Conservation (phyloP, 352 stramenopile species). For the Phytophthora fragariaefolia region DNA sequence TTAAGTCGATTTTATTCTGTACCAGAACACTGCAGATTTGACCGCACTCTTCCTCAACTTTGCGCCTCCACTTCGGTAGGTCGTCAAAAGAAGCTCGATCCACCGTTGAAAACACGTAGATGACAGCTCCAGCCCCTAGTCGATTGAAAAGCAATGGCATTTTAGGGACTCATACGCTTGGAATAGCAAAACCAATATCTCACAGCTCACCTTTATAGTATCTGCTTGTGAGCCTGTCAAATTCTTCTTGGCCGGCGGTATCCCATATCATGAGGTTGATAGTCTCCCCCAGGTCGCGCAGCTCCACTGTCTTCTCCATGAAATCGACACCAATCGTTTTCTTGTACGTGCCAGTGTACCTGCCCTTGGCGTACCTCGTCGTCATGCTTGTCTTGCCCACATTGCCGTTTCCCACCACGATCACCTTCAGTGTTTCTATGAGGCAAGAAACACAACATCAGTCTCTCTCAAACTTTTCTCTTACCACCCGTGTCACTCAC, state of each 20-base stretch:
- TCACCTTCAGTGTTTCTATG: slow-evolving; percentile 81
- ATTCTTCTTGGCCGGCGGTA: slow-evolving; percentile 82
- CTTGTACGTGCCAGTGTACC: slow-evolving; percentile 85
- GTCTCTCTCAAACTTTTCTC: background rate
- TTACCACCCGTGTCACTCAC: slow-evolving; percentile 33
- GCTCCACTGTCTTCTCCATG: slow-evolving; percentile 79
- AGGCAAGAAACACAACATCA: slow-evolving; percentile 11
- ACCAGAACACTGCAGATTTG: slow-evolving; percentile 72
- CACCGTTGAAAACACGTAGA: slow-evolving; percentile 82
- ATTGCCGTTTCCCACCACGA: slow-evolving; percentile 86
- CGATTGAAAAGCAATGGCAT: too few species aligned
- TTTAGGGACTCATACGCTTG: too few species aligned
- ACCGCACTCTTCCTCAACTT: slow-evolving; percentile 74
- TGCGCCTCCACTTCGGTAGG: slow-evolving; percentile 72
- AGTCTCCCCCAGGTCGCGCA: slow-evolving; percentile 64
- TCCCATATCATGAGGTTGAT: slow-evolving; percentile 88
- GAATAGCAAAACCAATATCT: too few species aligned
- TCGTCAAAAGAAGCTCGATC: slow-evolving; percentile 79
- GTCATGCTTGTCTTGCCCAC: slow-evolving; percentile 88
- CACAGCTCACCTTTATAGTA: slow-evolving; percentile 80
- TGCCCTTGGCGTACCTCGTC: slow-evolving; percentile 76
- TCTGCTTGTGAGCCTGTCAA: slow-evolving; percentile 77
- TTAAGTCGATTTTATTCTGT: slow-evolving; percentile 80
- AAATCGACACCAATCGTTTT: slow-evolving; percentile 89
- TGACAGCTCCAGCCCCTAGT: slow-evolving; percentile 61